Conservation (phyloP, 2,329 filamentous ascomycete genomes). For the Talaromyces sp. region DNA sequence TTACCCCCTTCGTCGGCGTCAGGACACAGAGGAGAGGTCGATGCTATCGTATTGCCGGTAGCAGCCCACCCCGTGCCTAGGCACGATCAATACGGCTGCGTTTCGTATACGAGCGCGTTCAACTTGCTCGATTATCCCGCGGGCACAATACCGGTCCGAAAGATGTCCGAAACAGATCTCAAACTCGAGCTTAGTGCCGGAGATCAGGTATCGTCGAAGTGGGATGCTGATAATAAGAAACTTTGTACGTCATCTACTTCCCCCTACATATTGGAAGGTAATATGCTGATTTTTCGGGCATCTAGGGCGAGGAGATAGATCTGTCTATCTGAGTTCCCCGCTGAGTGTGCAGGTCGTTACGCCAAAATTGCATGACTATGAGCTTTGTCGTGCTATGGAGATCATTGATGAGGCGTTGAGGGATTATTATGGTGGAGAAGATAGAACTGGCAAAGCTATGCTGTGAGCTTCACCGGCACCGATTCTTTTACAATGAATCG, state of each 20-base stretch:
- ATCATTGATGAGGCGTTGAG: slow-evolving; percentile 47
- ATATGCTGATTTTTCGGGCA: too few species aligned
- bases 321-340: slow-evolving; percentile 55
- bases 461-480: neutral
- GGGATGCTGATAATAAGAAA: slow-evolving; percentile 61
- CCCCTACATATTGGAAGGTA: too few species aligned
- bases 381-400: slow-evolving; percentile 55
- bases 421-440: slow-evolving; percentile 1
- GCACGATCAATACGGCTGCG: slow-evolving; percentile 62
- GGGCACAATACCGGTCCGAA: slow-evolving; percentile 56
- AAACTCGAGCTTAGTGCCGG: slow-evolving; percentile 47
- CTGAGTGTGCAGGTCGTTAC: slow-evolving; percentile 59
- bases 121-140: slow-evolving; percentile 64
- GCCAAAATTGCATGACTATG: slow-evolving; percentile 55
- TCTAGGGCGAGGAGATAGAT: slow-evolving; percentile 51
- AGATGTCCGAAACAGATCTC: slow-evolving; percentile 48
- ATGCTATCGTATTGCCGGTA: slow-evolving; percentile 63
- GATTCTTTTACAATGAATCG: neutral
- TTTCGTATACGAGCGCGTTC: slow-evolving; percentile 62
- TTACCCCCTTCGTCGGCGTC: too few species aligned
- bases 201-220: slow-evolving; percentile 48
- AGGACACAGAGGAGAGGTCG: slow-evolving; percentile 47
- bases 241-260: slow-evolving; percentile 50
- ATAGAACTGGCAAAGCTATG: neutral
- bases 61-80: slow-evolving; percentile 63